These are phyloP conservation scores for Monilinia polystroma DNA, from an alignment of 2,329 filamentous ascomycete genomes.

Conservation along the genomic window DNA sequence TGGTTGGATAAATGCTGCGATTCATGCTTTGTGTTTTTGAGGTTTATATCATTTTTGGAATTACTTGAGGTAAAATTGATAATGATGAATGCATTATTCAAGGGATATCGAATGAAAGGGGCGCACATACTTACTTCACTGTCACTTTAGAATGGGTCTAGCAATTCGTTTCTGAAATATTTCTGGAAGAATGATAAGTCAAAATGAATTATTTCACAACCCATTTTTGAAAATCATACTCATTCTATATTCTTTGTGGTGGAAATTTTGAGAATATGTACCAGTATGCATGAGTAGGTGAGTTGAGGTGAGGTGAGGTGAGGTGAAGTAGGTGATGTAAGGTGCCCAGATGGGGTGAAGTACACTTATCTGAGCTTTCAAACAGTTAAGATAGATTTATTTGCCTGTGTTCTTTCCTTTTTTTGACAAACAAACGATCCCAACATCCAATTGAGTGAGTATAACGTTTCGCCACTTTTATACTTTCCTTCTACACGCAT, in stretches of 20 bases:
- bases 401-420: conserved; percentile 1
- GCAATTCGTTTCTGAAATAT: not conserved
- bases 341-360: not conserved
- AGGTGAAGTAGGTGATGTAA: not conserved
- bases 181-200: not conserved
- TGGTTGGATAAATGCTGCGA: not conserved
- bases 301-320: not conserved
- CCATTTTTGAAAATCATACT: not conserved
- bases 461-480: not conserved
- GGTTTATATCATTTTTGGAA: not conserved
- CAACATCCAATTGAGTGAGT: not conserved
- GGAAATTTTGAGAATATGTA: not conserved
- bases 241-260: not conserved
- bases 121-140: not conserved
- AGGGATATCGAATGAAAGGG: not conserved
- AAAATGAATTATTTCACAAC: not conserved
- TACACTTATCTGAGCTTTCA: conserved; percentile 9
- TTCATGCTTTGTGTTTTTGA: not conserved
- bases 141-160: not conserved
- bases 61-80: not conserved
- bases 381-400: not conserved
- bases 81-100: not conserved
- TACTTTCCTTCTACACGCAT: not conserved
- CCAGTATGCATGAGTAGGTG: not conserved
- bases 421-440: conserved; percentile 3